Base-by-base conservation (phyloP, 352 stramenopile species). In the Pythium plurisporium region DNA sequence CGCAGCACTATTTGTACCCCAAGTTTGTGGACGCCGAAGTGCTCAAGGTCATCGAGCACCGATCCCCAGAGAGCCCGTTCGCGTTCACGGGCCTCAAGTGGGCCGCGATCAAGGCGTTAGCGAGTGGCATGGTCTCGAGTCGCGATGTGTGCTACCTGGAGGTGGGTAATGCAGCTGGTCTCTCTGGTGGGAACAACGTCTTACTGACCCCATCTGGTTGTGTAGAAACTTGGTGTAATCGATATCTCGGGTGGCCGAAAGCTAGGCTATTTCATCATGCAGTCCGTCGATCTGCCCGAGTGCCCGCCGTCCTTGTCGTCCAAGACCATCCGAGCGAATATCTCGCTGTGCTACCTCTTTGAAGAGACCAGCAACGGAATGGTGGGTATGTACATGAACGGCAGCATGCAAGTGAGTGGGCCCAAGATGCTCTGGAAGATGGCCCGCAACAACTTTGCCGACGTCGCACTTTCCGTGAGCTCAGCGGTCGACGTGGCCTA, bases 311-410 rank as follows among this genome's bases (percentile, higher is more conserved):
- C n/a, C 3, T 4, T 29, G 26, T 43, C 36, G 11, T 22, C 29
- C 37, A 57, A 62, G 25, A 34, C 34, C 5, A 47, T 62, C 4
- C 59, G 59, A 17, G 47, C 44, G 7, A 17, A 49, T 5, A 34
- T 55, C 4, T 62, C 59, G 17, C 37, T 63, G 10, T 67, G 60
- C 60, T 67, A 77, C 46, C 50, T 67, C 7, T 51, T 67, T 27
- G 60, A 67, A 41, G 60, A 67, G 33, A 26, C 61, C 12, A 30
- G 22, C 15, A 33, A 59, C 3, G 67, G 34, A 22, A 62, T 59
- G 22, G 31, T 67, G 20, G 60, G 60, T 15, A 33, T 67, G n/a
- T 67, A 63, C 60, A 59, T 67, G 52, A 49, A n/a, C 4, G 60
- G 60, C 14, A 55, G 14, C 43, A 63, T 67, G 38, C 38, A 55